Percentiles rank a stretch among this genome's conserved stretches.
Conservation (phyloP, 805 yeast species). For the Priceomyces carsonii region DNA sequence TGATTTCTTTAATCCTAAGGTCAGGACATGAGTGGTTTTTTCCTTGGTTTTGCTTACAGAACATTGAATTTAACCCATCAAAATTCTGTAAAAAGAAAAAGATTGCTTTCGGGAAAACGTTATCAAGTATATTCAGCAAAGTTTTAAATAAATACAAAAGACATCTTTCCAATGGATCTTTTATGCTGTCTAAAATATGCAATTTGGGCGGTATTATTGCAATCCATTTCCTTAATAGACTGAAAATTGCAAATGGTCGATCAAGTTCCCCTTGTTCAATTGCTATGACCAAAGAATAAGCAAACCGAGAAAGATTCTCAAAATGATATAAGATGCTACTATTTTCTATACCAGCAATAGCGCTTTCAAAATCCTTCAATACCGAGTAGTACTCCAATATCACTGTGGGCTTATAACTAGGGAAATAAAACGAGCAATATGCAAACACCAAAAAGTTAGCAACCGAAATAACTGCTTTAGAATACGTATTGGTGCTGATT, state of each 20-base stretch:
- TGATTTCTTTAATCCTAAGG: constrained; percentile 7
- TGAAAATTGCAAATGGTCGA: constrained; percentile 11
- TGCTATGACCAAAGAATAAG: constrained; percentile 5
- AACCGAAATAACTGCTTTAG: constrained; percentile 6
- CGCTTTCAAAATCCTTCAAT: constrained; percentile 4
- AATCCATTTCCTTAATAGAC: constrained; percentile 21
- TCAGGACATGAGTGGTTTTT: neutral
- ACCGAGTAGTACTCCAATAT: constrained; percentile 6
- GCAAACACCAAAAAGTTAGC: constrained; percentile 17
- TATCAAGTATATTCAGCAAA: constrained; percentile 16
- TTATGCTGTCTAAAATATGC: constrained; percentile 9
- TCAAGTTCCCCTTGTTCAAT: neutral
- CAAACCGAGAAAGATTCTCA: constrained; percentile 11
- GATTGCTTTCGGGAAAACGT: constrained; percentile 22
- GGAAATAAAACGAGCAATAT: constrained; percentile 15
- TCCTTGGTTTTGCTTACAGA: constrained; percentile 10
- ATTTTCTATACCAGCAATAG: constrained; percentile 1
- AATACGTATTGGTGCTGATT: neutral
- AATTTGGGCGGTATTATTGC: constrained; percentile 21
- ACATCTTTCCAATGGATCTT: constrained; percentile 13
- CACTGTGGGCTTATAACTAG: constrained; percentile 14
- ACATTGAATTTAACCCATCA: constrained; percentile 20
- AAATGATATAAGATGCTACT: constrained; percentile 7
- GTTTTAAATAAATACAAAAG: constrained; percentile 15
- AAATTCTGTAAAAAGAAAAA: constrained; percentile 22